Conservation (phyloP, 2,329 filamentous ascomycete genomes). For the Xylariaceae sp. region DNA sequence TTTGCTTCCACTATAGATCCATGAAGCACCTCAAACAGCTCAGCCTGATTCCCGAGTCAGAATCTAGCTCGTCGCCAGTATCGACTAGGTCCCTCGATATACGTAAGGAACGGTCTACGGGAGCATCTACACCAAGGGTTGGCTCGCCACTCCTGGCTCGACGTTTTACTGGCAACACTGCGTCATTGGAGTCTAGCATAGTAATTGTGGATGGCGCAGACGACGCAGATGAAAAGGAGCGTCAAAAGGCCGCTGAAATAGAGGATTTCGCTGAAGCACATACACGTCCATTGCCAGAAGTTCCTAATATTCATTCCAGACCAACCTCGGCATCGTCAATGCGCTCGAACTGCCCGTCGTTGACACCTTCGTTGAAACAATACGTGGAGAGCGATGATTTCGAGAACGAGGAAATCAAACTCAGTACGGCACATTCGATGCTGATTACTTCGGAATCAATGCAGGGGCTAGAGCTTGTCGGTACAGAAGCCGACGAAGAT, state of each 20-base stretch:
- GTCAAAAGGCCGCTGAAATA: not conserved
- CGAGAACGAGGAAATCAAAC: constrained; percentile 28
- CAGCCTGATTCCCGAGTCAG: constrained; percentile 40
- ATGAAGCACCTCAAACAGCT: constrained; percentile 44
- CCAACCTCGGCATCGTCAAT: constrained; percentile 28
- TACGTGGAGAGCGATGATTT: constrained; percentile 33
- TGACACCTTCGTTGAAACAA: constrained; percentile 31
- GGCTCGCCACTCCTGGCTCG: constrained; percentile 2
- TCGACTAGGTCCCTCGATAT: not conserved
- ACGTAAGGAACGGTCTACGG: not conserved
- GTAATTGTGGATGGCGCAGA: constrained; percentile 12
- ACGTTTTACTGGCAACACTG: constrained; percentile 19
- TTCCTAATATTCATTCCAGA: constrained; percentile 23
- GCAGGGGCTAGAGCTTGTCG: constrained; percentile 25
- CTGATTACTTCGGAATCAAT: constrained; percentile 28
- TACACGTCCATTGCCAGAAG: constrained; percentile 30
- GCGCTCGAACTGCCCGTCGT: constrained; percentile 30
- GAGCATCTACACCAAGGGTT: not conserved
- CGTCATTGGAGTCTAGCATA: constrained; percentile 10
- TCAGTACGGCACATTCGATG: constrained; percentile 28
- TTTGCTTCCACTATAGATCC: constrained; percentile 53
- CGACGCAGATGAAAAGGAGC: constrained; percentile 7
- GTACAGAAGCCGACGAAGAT: constrained; percentile 17
- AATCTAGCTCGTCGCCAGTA: constrained; percentile 7
- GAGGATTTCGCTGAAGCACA: constrained; percentile 11